Evolutionary conservation across 805 yeast species (phyloP).

Genomic region (Kodamaea jinghongensis): DNA sequence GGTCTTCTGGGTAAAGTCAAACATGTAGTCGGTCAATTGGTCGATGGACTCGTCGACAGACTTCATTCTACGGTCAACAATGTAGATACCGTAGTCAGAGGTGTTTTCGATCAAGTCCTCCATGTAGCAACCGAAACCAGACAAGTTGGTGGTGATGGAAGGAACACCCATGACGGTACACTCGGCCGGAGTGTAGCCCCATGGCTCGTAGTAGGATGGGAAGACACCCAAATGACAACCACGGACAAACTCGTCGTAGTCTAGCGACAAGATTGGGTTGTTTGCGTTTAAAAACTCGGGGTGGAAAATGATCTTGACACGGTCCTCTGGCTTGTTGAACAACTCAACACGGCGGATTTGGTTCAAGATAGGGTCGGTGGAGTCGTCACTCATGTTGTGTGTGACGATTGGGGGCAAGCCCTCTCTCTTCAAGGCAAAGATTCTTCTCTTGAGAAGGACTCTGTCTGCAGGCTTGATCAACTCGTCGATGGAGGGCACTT

Average conservation of each 20-base stretch:
- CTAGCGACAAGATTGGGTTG: constrained; percentile 89
- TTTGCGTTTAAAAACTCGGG: constrained; percentile 95
- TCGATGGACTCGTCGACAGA: constrained; percentile 90
- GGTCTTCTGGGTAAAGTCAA: constrained; percentile 80
- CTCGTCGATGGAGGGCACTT: constrained; percentile 77
- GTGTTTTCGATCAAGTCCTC: constrained; percentile 95
- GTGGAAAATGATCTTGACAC: constrained; percentile 94
- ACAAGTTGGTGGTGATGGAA: constrained; percentile 89
- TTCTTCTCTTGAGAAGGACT: constrained; percentile 86
- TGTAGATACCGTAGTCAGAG: constrained; percentile 93
- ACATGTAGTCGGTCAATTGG: constrained; percentile 87
- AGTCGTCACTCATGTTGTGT: constrained; percentile 93
- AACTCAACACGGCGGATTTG: constrained; percentile 89
- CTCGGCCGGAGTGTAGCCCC: constrained; percentile 99
- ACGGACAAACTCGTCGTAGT: constrained; percentile 95
- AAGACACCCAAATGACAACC: constrained; percentile 98
- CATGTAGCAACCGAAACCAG: constrained; percentile 98
- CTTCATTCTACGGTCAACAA: constrained; percentile 91
- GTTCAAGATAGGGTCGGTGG: constrained; percentile 84
- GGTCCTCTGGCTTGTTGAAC: constrained; percentile 84
- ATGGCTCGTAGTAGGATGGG: constrained; percentile 98
- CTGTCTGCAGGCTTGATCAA: constrained; percentile 83
- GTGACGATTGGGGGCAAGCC: constrained; percentile 94
- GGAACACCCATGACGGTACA: constrained; percentile 99
- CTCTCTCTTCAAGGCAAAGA: constrained; percentile 86